Percentiles rank a stretch among this genome's conserved stretches.
Conservation (phyloP, 1,284 basidiomycete species). For the Ceratobasidium sp. region DNA sequence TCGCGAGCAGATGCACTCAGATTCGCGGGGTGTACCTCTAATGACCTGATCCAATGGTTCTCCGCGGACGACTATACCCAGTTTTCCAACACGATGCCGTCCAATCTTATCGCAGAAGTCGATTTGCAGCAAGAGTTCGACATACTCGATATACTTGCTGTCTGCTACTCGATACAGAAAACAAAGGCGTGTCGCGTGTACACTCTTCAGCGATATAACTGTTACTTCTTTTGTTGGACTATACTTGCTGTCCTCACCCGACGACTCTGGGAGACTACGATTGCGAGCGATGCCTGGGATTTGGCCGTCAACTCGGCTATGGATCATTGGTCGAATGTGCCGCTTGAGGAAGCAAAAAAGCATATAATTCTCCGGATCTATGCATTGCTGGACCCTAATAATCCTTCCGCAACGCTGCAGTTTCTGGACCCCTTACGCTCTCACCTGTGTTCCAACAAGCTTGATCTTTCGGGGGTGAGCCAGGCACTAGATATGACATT, state of each 20-base stretch:
- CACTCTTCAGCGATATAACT: slow-evolving; percentile 15
- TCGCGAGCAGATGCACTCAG: neutral
- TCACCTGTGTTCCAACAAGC: neutral
- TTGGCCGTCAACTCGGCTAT: neutral
- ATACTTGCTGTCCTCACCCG: slow-evolving; percentile 3
- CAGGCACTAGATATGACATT: too few relatives aligned
- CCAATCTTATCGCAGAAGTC: neutral
- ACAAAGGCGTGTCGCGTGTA: neutral
- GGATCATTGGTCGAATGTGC: neutral
- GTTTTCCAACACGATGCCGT: neutral
- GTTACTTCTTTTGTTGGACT: neutral
- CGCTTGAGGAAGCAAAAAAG: neutral
- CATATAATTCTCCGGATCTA: neutral
- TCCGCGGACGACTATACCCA: neutral
- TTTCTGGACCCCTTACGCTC: neutral
- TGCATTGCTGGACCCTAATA: neutral
- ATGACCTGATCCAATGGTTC: slow-evolving; percentile 15
- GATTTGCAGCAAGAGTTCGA: neutral
- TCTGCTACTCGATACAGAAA: slow-evolving; percentile 2
- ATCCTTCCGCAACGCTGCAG: neutral
- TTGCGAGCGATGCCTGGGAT: neutral
- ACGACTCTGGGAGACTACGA: neutral
- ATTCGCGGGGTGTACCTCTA: neutral
- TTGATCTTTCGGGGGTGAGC: neutral
- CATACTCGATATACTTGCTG: neutral